Evolutionary conservation across 108 stramenopile species (phyloP), one percentile per base, ranked within the genome.

Genomic region (Halocafeteria seosinensis): DNA sequence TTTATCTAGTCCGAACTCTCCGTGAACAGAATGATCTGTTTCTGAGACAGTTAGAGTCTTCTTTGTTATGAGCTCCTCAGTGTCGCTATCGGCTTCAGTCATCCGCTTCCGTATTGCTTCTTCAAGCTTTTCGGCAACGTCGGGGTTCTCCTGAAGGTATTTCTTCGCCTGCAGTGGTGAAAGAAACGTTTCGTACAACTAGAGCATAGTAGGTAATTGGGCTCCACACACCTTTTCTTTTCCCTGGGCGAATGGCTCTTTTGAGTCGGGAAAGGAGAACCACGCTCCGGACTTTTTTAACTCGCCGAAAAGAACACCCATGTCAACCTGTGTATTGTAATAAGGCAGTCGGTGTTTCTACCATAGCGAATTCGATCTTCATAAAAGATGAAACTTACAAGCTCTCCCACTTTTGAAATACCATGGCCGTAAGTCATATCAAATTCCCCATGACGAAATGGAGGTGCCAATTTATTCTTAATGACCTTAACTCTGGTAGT

Each of bases 391-490:
- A 21, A 17, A 47, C 17, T n/a, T n/a, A n/a, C 57, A 50, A 85
- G 67, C 69, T 88, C 84, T 3, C 92, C 92, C 62, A 73, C 70
- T 26, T 76, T 59, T 77, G 86, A 86, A 76, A 90, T 87, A 0
- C 86, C 90, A 34, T 73, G 64, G 50, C 86, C 90, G 71, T 88
- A 92, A 1, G 83, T 26, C 67, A 92, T 85, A 66, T 92, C 91
- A 63, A 92, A 61, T 51, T 80, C 83, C 12, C 89, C 78, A 12
- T 68, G 74, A 61, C 82, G 80, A 75, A 91, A 94, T 2, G 92
- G 92, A 4, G 89, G 83, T 0, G 92, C 89, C 13, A 94, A 80
- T 74, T 94, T 91, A 74, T 91, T 94, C 77, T 94, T 94, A 34
- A 91, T 90, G 38, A 94, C 89, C 75, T 87, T 88, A 37, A 87